Conservation (phyloP, 2,329 filamentous ascomycete genomes). For the Didymella sp. region DNA sequence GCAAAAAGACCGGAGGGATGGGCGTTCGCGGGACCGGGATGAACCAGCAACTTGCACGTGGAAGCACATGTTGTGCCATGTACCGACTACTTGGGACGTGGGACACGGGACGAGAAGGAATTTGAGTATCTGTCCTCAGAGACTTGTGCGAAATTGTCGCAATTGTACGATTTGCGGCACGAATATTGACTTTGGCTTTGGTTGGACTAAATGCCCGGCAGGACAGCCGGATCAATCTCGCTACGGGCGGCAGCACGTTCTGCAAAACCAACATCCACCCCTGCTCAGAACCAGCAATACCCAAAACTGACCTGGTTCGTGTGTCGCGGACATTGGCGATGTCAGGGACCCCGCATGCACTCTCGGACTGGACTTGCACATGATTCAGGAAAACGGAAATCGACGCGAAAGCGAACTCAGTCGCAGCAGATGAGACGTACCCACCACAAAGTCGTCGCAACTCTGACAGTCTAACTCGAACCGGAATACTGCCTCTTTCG, state of each 20-base stretch:
- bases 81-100: conserved; percentile 3
- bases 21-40: neutral
- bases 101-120: neutral
- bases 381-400: conserved; percentile 5
- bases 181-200: conserved; percentile 11
- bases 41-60: conserved; percentile 7
- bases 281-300: conserved; percentile 1
- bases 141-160: conserved; percentile 4
- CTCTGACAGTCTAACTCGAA: neutral
- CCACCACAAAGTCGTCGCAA: neutral
- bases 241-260: conserved; percentile 16
- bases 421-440: conserved; percentile 6
- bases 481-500: neutral
- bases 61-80: conserved; percentile 4
- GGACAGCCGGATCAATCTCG: conserved; percentile 15
- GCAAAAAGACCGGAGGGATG: neutral
- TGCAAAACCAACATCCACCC: conserved; percentile 16
- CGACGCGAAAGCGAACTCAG: neutral
- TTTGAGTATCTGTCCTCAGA: neutral
- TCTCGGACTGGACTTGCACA: neutral
- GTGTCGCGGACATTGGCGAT: conserved; percentile 10
- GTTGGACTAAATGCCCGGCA: conserved; percentile 8
- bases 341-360: conserved; percentile 8
- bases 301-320: conserved; percentile 5
- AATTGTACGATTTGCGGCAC: conserved; percentile 6